phyloP scores from a whole-genome alignment of 192 early-diverging fungal genomes.

The Backusella tuberculispora region DNA sequence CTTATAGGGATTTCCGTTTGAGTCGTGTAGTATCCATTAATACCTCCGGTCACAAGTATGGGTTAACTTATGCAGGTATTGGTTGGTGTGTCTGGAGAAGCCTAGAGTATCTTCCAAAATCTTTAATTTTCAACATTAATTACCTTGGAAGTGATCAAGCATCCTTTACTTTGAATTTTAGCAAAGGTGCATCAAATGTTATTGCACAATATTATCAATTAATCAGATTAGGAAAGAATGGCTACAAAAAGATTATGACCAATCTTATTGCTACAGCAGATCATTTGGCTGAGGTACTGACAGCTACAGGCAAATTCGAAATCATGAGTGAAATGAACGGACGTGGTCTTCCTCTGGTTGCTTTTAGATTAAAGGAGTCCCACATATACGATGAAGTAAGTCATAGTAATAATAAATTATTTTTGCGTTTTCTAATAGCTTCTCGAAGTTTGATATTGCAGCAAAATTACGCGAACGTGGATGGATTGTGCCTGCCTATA shows the following conservation, averaged over 20 bases:
- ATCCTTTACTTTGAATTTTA: conserved; percentile 81
- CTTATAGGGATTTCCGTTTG: conserved; percentile 56
- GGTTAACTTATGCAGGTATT: conserved; percentile 80
- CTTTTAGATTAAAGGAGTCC: conserved; percentile 56
- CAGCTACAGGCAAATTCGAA: conserved; percentile 63
- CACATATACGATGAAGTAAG: conserved; percentile 44
- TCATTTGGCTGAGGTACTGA: conserved; percentile 55
- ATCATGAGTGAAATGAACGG: conserved; percentile 53
- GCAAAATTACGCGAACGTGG: conserved; percentile 64
- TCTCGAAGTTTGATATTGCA: conserved; percentile 59
- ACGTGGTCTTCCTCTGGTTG: conserved; percentile 65
- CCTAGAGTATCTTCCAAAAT: conserved; percentile 68
- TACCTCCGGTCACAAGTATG: conserved; percentile 86
- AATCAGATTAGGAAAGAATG: conserved; percentile 68
- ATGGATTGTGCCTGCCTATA: conserved; percentile 81
- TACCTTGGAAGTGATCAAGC: conserved; percentile 62
- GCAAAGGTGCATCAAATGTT: conserved; percentile 67
- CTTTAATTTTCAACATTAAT: conserved; percentile 75
- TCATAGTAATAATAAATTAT: neutral
- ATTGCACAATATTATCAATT: conserved; percentile 88
- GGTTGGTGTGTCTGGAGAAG: conserved; percentile 84
- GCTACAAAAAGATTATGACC: conserved; percentile 72
- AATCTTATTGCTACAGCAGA: conserved; percentile 60
- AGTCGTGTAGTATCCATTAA: conserved; percentile 79
- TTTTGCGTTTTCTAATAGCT: conserved; percentile 22